phyloP scores from a whole-genome alignment of 352 stramenopile species.

The Globisporangium echinulatum region DNA sequence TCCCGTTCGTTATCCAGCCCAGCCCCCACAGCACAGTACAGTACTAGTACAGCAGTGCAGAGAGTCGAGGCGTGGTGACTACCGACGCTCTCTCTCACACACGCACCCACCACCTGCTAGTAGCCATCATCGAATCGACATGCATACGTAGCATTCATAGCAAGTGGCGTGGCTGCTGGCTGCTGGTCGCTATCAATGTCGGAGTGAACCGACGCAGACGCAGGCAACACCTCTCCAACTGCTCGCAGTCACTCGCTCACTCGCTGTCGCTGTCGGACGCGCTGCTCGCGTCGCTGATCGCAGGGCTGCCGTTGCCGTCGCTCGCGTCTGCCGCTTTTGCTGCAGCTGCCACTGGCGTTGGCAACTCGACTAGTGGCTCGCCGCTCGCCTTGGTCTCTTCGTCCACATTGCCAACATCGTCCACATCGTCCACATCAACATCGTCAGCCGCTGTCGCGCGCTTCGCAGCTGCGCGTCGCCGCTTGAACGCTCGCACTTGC shows the following conservation, averaged over 20 bases:
- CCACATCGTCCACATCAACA: not conserved
- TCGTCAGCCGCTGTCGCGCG: not conserved
- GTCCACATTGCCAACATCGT: slow-evolving; percentile 15
- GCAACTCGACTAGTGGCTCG: slow-evolving; percentile 7
- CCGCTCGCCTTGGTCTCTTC: slow-evolving; percentile 41
- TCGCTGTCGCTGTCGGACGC: slow-evolving; percentile 67
- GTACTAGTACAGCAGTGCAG: too few relatives aligned
- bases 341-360: not conserved
- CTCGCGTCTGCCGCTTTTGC: slow-evolving; percentile 3
- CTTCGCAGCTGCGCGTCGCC: slow-evolving; percentile 31
- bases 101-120: too few relatives aligned
- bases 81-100: too few relatives aligned
- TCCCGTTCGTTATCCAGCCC: too few relatives aligned
- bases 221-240: not conserved
- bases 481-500: slow-evolving; percentile 56
- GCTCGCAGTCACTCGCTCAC: slow-evolving; percentile 5
- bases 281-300: slow-evolving; percentile 49
- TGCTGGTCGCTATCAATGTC: too few relatives aligned
- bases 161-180: too few relatives aligned
- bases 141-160: too few relatives aligned
- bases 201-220: too few relatives aligned
- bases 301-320: slow-evolving; percentile 46
- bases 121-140: too few relatives aligned
- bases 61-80: too few relatives aligned
- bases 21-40: too few relatives aligned